Evolutionary conservation across 148 eudicot species (phyloP).

Genomic region (Rhododendron simsii): DNA sequence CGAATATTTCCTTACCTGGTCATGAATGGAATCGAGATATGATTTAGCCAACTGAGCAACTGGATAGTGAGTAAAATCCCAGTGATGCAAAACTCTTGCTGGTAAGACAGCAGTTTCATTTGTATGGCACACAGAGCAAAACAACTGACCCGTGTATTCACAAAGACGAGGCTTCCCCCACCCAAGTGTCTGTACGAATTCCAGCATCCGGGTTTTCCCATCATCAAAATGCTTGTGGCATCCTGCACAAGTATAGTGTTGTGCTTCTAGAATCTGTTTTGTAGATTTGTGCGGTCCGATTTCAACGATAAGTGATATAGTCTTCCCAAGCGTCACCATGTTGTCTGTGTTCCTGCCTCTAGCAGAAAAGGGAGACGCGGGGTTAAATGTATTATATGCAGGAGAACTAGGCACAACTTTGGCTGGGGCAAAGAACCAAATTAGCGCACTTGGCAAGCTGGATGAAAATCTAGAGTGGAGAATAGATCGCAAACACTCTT

Average conservation of each 20-base stretch:
- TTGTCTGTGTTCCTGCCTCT: slow-evolving; percentile 21
- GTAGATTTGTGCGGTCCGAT: slow-evolving; percentile 52
- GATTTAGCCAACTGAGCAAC: slow-evolving; percentile 93
- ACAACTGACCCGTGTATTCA: slow-evolving; percentile 90
- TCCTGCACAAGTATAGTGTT: slow-evolving; percentile 84
- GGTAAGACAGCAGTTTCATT: slow-evolving; percentile 87
- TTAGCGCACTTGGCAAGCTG: slow-evolving; percentile 46
- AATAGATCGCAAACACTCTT: slow-evolving; percentile 73
- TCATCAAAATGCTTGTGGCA: slow-evolving; percentile 77
- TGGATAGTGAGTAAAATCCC: slow-evolving; percentile 86
- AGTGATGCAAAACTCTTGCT: slow-evolving; percentile 84
- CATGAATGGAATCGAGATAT: slow-evolving; percentile 75
- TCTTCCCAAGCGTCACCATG: slow-evolving; percentile 54
- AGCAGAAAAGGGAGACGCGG: slow-evolving; percentile 25
- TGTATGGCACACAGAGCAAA: slow-evolving; percentile 82
- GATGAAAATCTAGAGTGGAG: slow-evolving; percentile 38
- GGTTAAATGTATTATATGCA: slow-evolving; percentile 26
- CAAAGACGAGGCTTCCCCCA: slow-evolving; percentile 95
- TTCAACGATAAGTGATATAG: slow-evolving; percentile 73
- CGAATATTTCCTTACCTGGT: slow-evolving; percentile 44
- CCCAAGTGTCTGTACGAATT: slow-evolving; percentile 69
- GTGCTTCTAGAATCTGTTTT: slow-evolving; percentile 76
- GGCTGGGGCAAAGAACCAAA: slow-evolving; percentile 73
- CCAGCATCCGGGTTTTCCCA: slow-evolving; percentile 70
- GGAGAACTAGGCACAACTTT: slow-evolving; percentile 41